phyloP scores from a whole-genome alignment of 371 early-diverging fungal species.

The Rhizopus sp. region DNA sequence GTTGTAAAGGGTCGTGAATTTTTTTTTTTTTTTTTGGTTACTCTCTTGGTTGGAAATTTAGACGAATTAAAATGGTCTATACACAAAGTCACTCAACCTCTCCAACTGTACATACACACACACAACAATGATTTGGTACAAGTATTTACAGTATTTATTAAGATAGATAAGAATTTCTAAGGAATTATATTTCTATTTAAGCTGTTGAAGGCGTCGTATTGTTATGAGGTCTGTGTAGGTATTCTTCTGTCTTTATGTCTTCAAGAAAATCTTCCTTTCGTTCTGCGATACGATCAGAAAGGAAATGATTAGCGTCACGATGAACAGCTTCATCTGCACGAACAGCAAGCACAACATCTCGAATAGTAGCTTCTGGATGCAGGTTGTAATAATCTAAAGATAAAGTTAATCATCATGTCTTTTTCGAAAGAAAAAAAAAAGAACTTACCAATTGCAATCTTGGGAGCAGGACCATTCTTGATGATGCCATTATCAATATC shows the following conservation, averaged over 20 bases:
- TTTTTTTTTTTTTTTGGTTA: neutral
- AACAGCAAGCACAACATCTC: constrained; percentile 93
- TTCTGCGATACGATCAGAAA: constrained; percentile 62
- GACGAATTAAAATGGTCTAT: no score
- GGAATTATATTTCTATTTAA: neutral
- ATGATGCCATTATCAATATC: constrained; percentile 85
- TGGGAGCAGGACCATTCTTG: constrained; percentile 66
- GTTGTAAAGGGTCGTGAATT: neutral
- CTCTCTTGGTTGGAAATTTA: no score
- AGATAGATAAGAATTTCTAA: no score
- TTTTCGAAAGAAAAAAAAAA: neutral
- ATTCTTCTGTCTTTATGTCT: constrained; percentile 8
- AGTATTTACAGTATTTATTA: no score
- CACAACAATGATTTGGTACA: no score
- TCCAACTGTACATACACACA: no score
- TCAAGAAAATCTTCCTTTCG: constrained; percentile 24
- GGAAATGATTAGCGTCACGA: constrained; percentile 91
- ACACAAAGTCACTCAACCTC: no score
- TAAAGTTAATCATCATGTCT: neutral
- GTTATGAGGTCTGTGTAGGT: neutral
- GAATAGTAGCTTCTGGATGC: constrained; percentile 75
- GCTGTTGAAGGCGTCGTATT: neutral
- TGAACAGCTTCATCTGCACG: constrained; percentile 97
- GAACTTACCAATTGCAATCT: constrained; percentile 69
- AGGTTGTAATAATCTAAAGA: constrained; percentile 86